These are phyloP conservation scores for Prinsepia uniflora DNA, from an alignment of 306 rosid species.

Conservation along the genomic window DNA sequence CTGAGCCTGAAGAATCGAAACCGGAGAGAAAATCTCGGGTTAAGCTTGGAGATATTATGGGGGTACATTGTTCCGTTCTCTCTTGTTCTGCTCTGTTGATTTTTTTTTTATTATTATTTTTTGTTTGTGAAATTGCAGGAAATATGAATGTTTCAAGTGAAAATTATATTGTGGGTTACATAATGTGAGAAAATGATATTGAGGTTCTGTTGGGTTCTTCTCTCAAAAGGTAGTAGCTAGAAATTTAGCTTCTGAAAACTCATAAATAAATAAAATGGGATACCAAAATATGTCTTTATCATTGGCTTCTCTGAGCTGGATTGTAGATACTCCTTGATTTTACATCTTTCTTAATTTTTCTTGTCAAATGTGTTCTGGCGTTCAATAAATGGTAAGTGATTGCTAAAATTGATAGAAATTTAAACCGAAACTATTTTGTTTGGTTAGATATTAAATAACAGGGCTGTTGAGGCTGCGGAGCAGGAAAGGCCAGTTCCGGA, in stretches of 20 bases:
- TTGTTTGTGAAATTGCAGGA: background rate
- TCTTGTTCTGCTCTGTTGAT: background rate
- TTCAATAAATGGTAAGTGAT: background rate
- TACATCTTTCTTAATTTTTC: background rate
- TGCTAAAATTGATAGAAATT: background rate
- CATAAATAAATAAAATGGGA: background rate
- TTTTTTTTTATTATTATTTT: background rate
- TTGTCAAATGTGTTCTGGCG: background rate
- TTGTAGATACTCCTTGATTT: background rate
- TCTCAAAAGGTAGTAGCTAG: conserved; percentile 2
- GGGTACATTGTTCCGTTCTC: conserved; percentile 46
- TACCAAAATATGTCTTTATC: background rate
- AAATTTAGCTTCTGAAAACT: background rate
- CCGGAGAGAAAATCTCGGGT: conserved; percentile 62
- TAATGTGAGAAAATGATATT: background rate
- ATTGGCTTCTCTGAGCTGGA: background rate
- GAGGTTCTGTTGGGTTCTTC: background rate
- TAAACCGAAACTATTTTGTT: conserved; percentile 15
- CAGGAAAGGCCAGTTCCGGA: conserved; percentile 72
- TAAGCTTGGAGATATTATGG: conserved; percentile 95
- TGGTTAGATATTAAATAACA: conserved; percentile 66
- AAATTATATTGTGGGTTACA: background rate
- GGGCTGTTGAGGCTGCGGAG: conserved; percentile 79
- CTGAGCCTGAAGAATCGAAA: conserved; percentile 46
- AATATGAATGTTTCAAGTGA: background rate